Conservation (phyloP, 176 grass and related monocot species). For the Echinochloa phyllopogon region DNA sequence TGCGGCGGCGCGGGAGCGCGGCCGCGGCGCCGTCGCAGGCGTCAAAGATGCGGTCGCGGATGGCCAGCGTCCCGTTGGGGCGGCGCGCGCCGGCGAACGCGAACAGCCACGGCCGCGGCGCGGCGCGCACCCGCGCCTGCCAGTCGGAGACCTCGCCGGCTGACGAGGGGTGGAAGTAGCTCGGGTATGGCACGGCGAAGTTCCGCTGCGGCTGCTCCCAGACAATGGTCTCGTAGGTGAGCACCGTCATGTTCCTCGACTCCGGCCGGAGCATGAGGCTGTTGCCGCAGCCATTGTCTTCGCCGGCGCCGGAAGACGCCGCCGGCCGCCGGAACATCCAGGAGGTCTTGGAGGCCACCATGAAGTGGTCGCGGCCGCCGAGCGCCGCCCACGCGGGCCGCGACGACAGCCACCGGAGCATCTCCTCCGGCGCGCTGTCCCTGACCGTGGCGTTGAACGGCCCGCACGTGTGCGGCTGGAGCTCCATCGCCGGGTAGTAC, state of each 20-base stretch:
- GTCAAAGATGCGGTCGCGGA: conserved; percentile 61
- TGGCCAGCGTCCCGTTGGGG: conserved; percentile 24
- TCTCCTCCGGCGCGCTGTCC: conserved; percentile 30
- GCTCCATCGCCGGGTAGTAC: conserved; percentile 64
- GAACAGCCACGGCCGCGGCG: conserved; percentile 45
- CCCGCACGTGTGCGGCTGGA: conserved; percentile 57
- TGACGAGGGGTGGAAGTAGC: conserved; percentile 69
- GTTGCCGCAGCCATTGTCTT: conserved; percentile 45
- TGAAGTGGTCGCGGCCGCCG: conserved; percentile 69
- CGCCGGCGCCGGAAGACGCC: not conserved
- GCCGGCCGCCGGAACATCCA: conserved; percentile 59
- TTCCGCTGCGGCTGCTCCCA: conserved; percentile 42
- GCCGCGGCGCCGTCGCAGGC: conserved; percentile 34
- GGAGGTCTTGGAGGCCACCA: conserved; percentile 56
- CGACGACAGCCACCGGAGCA: conserved; percentile 62
- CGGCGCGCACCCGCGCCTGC: conserved; percentile 42
- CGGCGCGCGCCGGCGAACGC: conserved; percentile 62
- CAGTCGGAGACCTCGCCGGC: conserved; percentile 51
- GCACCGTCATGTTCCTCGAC: conserved; percentile 55
- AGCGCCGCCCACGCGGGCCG: conserved; percentile 47
- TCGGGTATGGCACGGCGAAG: conserved; percentile 71
- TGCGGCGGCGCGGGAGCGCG: not conserved
- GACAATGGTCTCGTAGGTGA: conserved; percentile 56
- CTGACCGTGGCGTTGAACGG: conserved; percentile 47
- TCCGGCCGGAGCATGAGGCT: conserved; percentile 53